Evolutionary conservation across 129 eudicot genomes (phyloP).

Genomic region (Apium graveolens): DNA sequence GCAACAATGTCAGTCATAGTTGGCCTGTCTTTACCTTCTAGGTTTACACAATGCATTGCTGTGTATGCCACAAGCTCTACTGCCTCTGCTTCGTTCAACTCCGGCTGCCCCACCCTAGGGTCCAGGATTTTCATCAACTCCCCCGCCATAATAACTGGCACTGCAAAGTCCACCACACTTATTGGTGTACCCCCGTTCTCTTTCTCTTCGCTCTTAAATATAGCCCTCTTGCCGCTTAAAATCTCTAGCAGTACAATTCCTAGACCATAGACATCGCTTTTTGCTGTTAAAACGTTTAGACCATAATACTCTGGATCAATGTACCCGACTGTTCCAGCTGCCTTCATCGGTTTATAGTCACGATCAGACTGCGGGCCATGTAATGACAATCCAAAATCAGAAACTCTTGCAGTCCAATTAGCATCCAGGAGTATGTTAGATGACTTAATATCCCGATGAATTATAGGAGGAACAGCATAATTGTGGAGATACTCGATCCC

Average conservation of each 20-base stretch:
- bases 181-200: constrained; percentile 7
- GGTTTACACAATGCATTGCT: constrained; percentile 7
- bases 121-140: constrained; percentile 15
- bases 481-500: constrained; percentile 18
- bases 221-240: constrained; percentile 16
- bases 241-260: constrained; percentile 19
- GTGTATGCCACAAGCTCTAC: constrained; percentile 13
- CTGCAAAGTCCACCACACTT: constrained; percentile 11
- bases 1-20: constrained; percentile 18
- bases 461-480: constrained; percentile 18
- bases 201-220: constrained; percentile 8
- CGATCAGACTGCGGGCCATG: constrained; percentile 4
- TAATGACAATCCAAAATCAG: constrained; percentile 19
- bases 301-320: constrained; percentile 17
- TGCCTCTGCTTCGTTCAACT: constrained; percentile 15
- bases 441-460: constrained; percentile 19
- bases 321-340: constrained; percentile 16
- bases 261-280: constrained; percentile 18
- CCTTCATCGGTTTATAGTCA: constrained; percentile 9
- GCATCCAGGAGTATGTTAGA: constrained; percentile 17
- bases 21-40: constrained; percentile 10
- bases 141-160: constrained; percentile 10
- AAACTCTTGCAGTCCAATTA: constrained; percentile 19
- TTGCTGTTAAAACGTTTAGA: constrained; percentile 16
- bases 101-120: constrained; percentile 11